Evolutionary conservation across 768 basidiomycete species (phyloP), one percentile per base, ranked within the genome.

Genomic region (Gymnopilus junonius): DNA sequence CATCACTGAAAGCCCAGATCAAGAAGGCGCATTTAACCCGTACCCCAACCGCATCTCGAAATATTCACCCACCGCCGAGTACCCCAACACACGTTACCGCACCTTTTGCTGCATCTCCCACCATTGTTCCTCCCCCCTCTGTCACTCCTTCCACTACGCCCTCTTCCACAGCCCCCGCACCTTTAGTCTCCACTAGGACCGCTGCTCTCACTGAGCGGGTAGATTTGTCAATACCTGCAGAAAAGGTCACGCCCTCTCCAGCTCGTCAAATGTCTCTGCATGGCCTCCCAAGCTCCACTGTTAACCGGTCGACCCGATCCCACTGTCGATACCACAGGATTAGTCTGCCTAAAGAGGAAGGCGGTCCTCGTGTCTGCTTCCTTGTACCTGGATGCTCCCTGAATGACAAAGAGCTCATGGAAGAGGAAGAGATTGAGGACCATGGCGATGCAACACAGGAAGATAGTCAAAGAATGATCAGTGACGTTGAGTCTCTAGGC

Each of bases 251-350:
- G 48, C 32, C 25, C 21, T 37, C 56, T 4, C 65, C 56, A 23
- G 59, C 60, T 27, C 58, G 65, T 27, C 70, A 63, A 12, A 59
- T 68, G 23, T 73, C 70, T 10, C 63, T 63, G 21, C 43, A 69
- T 21, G 65, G 43, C 58, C 81, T 86, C 2, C 87, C 86, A n/a
- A 51, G 6, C 6, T 48, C 45, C 27, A 27, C 25, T 0, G 82
- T 86, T 7, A 90, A 88, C 15, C 83, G 90, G 5, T 90, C 90
- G 2, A 90, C 89, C 14, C 84, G 90, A 5, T 90, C 90, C 3
- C 82, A 90, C 57, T 91, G 90, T 66, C 85, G 86, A 40, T 91
- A 86, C 72, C 88, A 87, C 69, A 85, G 83, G 62, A 87, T 91
- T 68, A 87, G 86, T 65, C 71, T 91, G 21, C 88, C 87, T 1